These are phyloP conservation scores for Lithospermum erythrorhizon DNA, from an alignment of 257 asterid species.

Conservation along the genomic window DNA sequence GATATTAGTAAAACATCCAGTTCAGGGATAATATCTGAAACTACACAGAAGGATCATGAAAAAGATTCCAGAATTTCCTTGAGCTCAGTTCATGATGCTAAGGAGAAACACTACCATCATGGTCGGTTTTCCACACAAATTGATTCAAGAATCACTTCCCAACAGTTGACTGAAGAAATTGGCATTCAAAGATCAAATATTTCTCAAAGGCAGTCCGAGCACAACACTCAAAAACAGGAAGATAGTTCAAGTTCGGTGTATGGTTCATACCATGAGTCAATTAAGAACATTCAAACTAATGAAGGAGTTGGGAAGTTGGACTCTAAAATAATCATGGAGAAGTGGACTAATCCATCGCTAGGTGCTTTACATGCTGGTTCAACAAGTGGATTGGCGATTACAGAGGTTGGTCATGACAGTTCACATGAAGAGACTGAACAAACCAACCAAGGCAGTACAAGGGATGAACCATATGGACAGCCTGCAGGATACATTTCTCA, in stretches of 20 bases:
- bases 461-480: conserved; percentile 19
- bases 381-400: conserved; percentile 14
- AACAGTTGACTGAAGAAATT: conserved; percentile 19
- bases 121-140: conserved; percentile 26
- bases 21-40: conserved; percentile 30
- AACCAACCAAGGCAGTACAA: conserved; percentile 12
- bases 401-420: conserved; percentile 22
- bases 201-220: conserved; percentile 24
- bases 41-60: conserved; percentile 26
- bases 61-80: conserved; percentile 22
- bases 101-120: conserved; percentile 27
- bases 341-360: conserved; percentile 16
- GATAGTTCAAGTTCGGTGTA: conserved; percentile 22
- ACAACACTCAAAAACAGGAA: conserved; percentile 26
- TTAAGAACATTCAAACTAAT: conserved; percentile 18
- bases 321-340: conserved; percentile 24
- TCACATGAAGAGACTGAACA: conserved; percentile 15
- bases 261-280: conserved; percentile 28
- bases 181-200: conserved; percentile 20
- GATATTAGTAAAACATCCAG: conserved; percentile 34
- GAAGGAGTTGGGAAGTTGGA: conserved; percentile 16
- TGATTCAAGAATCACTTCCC: conserved; percentile 34
- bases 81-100: conserved; percentile 24
- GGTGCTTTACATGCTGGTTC: conserved; percentile 9
- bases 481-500: conserved; percentile 15